Evolutionary conservation across 805 yeast genomes (phyloP).

Genomic region (Nakazawaea ernobii): DNA sequence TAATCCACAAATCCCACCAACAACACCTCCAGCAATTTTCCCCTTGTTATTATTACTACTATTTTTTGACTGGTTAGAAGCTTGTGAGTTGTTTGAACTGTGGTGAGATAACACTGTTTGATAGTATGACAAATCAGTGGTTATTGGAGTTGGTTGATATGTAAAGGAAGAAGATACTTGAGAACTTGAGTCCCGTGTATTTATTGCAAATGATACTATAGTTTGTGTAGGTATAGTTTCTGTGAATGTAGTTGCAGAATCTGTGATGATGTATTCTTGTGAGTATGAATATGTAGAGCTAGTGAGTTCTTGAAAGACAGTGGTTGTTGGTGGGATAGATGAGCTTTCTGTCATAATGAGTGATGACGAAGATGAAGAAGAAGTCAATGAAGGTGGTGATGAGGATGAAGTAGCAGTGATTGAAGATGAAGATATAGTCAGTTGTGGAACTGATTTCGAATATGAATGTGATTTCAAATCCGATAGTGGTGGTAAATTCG

Average conservation of each 20-base stretch:
- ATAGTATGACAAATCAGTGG: constrained; percentile 9
- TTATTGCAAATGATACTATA: constrained; percentile 4
- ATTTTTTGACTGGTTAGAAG: constrained; percentile 20
- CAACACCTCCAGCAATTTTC: constrained; percentile 39
- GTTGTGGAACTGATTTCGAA: no score
- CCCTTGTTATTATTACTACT: constrained; percentile 26
- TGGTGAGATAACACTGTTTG: constrained; percentile 3
- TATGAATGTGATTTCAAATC: no score
- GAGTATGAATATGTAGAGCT: constrained; percentile 2
- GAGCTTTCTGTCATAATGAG: constrained; percentile 9
- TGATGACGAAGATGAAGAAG: constrained; percentile 16
- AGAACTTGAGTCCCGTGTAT: constrained; percentile 1
- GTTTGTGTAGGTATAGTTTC: constrained; percentile 9
- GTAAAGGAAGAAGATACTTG: constrained; percentile 3
- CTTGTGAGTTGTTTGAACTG: constrained; percentile 17
- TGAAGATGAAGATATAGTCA: constrained; percentile 7
- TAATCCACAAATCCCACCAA: constrained; percentile 16
- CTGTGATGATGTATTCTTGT: constrained; percentile 10
- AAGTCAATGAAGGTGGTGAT: constrained; percentile 4
- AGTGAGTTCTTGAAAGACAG: constrained; percentile 9
- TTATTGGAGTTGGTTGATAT: constrained; percentile 6
- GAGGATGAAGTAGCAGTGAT: constrained; percentile 12
- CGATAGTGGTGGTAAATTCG: no score
- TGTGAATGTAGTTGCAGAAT: constrained; percentile 12
- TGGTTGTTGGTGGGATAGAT: constrained; percentile 11